phyloP scores from a whole-genome alignment of 2,329 filamentous ascomycete species.

The Zasmidium cellare region DNA sequence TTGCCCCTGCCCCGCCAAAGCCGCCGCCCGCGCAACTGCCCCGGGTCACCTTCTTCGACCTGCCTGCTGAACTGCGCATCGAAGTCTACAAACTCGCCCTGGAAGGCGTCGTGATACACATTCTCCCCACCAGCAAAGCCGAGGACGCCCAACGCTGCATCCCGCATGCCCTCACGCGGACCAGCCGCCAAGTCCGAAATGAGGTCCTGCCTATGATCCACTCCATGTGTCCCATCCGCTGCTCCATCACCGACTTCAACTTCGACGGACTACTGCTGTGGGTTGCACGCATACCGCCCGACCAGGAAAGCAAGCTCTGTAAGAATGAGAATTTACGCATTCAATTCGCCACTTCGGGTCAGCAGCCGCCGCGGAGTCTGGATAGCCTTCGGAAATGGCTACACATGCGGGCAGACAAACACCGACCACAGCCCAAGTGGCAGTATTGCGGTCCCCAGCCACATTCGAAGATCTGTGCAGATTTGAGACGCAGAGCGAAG shows the following conservation, averaged over 20 bases:
- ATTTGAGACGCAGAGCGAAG: slow-evolving; percentile 29
- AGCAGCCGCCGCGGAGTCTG: slow-evolving; percentile 13
- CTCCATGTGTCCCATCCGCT: slow-evolving; percentile 29
- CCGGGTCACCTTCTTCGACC: slow-evolving; percentile 29
- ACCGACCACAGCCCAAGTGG: slow-evolving; percentile 33
- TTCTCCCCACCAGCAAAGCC: slow-evolving; percentile 24
- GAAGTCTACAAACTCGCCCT: slow-evolving; percentile 35
- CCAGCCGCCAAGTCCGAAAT: slow-evolving; percentile 30
- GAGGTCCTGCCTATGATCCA: slow-evolving; percentile 35
- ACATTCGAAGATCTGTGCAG: slow-evolving; percentile 29
- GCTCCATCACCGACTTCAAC: slow-evolving; percentile 34
- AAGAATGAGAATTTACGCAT: slow-evolving; percentile 32
- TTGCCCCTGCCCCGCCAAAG: slow-evolving; percentile 21
- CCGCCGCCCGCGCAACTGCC: slow-evolving; percentile 10
- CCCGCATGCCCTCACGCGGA: slow-evolving; percentile 29
- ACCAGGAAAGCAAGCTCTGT: slow-evolving; percentile 27
- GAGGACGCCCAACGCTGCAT: slow-evolving; percentile 14
- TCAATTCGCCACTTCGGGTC: slow-evolving; percentile 23
- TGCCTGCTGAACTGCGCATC: slow-evolving; percentile 34
- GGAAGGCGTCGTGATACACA: slow-evolving; percentile 30
- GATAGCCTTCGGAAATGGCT: slow-evolving; percentile 31
- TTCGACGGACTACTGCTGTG: slow-evolving; percentile 32
- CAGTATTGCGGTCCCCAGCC: slow-evolving; percentile 27
- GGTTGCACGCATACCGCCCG: slow-evolving; percentile 30
- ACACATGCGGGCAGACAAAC: slow-evolving; percentile 29